Base-by-base conservation (phyloP, 2,329 filamentous ascomycete genomes). In the Ceratocystis papillata region DNA sequence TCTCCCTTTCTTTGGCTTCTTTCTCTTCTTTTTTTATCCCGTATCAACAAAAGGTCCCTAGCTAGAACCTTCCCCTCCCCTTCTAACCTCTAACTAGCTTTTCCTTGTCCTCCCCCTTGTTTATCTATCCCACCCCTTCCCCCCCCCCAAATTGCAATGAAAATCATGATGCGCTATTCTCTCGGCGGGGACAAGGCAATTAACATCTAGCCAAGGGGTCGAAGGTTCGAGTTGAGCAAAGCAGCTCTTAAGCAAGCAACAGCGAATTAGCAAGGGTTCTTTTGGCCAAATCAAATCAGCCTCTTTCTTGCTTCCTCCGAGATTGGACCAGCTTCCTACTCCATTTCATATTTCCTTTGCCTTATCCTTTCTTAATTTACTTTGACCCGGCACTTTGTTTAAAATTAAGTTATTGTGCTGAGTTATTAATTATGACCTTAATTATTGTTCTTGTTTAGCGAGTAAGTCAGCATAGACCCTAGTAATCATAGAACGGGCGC, bases 121-220 rank as follows among this genome's bases (percentile, higher is more conserved):
- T n/a, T 20, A 5, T 12, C 55, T 2, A 17, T 33, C 25, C 28
- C 8, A 2, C 28, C 46, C n/a, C 46, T 20, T 22, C 48, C 48
- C 48, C 6, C 25, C 48, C 48, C 48, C 15, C 15, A 59, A 59
- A 33, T 59, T 59, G 55, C 55, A 59, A 37, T 59, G 55, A 59
- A 59, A 59, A 59, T 37, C 28, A 59, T 59, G 28, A 59, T 59
- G 48, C 22, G 20, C 3, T 59, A 30, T 37, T 37, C 55, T 59
- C 55, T 37, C 55, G 28, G 55, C 30, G 8, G 28, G 1, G 15
- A 30, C 30, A 33, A 59, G 55, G 55, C 25, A 28, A 28, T 12
- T 5, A n/a, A 28, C 46, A 48, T n/a, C 46, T n/a, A 48, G n/a
- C 17, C 17, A 48, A 48, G 46, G 45, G 17, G 20, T n/a, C 5